phyloP scores from a whole-genome alignment of 106 monocot genomes.

The Dioscorea dumetorum region DNA sequence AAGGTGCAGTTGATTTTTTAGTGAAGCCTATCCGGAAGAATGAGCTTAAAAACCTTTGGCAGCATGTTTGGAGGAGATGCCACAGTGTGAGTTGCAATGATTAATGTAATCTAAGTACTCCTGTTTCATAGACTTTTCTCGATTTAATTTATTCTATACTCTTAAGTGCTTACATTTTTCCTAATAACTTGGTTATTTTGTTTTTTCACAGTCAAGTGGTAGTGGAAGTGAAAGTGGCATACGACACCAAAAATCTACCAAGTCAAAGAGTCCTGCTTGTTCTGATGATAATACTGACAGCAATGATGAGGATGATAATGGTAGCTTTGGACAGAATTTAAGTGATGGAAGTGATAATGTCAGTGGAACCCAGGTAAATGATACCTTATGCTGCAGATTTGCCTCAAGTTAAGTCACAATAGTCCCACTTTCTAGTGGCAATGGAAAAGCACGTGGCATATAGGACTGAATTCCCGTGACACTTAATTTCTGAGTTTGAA shows the following conservation, averaged over 20 bases:
- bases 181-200: background rate
- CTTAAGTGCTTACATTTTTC: constrained; percentile 16
- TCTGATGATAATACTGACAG: constrained; percentile 59
- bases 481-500: too few species aligned
- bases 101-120: too few species aligned
- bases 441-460: too few species aligned
- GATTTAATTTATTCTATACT: background rate
- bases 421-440: too few species aligned
- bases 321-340: constrained; percentile 44
- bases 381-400: background rate
- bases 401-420: too few species aligned
- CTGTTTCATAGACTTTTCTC: background rate
- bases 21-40: constrained; percentile 97
- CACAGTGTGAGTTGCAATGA: constrained; percentile 26
- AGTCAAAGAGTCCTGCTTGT: constrained; percentile 43
- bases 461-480: too few species aligned
- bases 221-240: constrained; percentile 95
- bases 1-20: constrained; percentile 97
- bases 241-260: constrained; percentile 55
- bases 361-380: constrained; percentile 83
- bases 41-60: constrained; percentile 97
- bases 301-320: constrained; percentile 48
- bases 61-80: constrained; percentile 98
- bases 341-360: constrained; percentile 90
- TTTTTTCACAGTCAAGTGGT: constrained; percentile 67